Evolutionary conservation across 768 basidiomycete species (phyloP), one percentile per base, ranked within the genome.

Genomic region (Trametes elegans): DNA sequence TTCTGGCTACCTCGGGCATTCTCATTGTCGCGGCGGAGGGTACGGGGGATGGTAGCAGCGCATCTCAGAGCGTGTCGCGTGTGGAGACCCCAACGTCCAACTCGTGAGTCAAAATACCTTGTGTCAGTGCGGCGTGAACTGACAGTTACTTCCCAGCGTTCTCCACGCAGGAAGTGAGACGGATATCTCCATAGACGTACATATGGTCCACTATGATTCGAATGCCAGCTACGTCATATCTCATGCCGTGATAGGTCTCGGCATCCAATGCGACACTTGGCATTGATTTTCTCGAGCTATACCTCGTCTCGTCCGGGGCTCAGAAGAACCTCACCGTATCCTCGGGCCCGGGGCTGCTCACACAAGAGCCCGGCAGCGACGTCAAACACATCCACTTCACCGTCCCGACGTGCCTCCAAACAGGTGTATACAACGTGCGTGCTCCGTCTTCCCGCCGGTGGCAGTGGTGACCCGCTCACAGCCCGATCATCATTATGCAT

Each of bases 381-480:
- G 76, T 79, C 31, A 74, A 65, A 39, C 67, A 63, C 44, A 27
- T 67, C 23, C 60, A 62, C 28, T 71, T 68, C 66, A 63, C 65
- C 6, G 70, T 82, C 27, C 80, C 79, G 3, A 66, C 67, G 9
- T 81, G 77, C 51, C 46, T 76, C 10, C 59, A 67, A 1, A 48
- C 69, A 14, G 79, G 77, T 21, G 46, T 64, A 11, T 79, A 79
- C 55, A 79, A 79, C 57, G 79, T 80, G 59, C 44, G 74, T 52
- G 29, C n/a, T n/a, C n/a, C n/a, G n/a, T n/a, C n/a, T n/a, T n/a
- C n/a, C n/a, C n/a, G n/a, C n/a, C n/a, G n/a, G n/a, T n/a, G n/a
- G n/a, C n/a, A n/a, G n/a, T n/a, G n/a, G n/a, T n/a, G n/a, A n/a
- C n/a, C n/a, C n/a, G n/a, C n/a, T n/a, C n/a, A n/a, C n/a, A n/a